These are phyloP conservation scores for Platanthera zijinensis DNA, from an alignment of 106 monocot species.

Conservation along the genomic window DNA sequence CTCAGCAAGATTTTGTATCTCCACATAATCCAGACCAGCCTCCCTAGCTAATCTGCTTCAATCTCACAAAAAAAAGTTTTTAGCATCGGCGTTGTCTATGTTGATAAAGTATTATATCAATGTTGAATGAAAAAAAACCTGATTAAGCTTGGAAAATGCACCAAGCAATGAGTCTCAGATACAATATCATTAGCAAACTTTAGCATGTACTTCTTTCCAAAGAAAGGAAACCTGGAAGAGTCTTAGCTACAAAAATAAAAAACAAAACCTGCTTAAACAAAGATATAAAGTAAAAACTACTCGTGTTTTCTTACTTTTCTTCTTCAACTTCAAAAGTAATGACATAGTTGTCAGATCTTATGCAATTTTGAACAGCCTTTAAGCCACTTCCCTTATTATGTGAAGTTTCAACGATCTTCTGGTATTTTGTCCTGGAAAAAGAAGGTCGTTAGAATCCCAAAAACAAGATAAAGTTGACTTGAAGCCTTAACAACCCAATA, in stretches of 20 bases:
- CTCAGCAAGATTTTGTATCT: slow-evolving; percentile 91
- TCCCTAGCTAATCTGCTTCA: slow-evolving; percentile 80
- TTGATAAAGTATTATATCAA: not conserved
- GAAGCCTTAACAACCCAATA: not conserved
- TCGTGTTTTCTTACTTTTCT: slow-evolving; percentile 66
- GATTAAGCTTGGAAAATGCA: slow-evolving; percentile 91
- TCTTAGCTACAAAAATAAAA: not conserved
- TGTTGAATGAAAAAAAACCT: slow-evolving; percentile 38
- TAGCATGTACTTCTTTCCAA: slow-evolving; percentile 92
- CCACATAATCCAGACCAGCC: slow-evolving; percentile 86
- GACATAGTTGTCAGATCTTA: slow-evolving; percentile 86
- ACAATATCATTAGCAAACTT: slow-evolving; percentile 69
- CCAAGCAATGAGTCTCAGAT: slow-evolving; percentile 73
- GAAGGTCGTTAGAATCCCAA: not conserved
- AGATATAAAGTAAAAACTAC: not conserved
- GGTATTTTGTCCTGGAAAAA: slow-evolving; percentile 86
- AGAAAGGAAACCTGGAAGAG: slow-evolving; percentile 73
- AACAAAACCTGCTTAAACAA: not conserved
- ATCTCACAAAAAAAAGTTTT: not conserved
- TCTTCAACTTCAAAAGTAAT: slow-evolving; percentile 95
- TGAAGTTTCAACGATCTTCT: slow-evolving; percentile 92
- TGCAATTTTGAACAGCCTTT: slow-evolving; percentile 65
- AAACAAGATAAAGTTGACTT: not conserved
- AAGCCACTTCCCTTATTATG: slow-evolving; percentile 62
- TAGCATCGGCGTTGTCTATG: not conserved